Evolutionary conservation across 2,329 filamentous ascomycete species (phyloP).

Genomic region (Lasiodiplodia sp.): DNA sequence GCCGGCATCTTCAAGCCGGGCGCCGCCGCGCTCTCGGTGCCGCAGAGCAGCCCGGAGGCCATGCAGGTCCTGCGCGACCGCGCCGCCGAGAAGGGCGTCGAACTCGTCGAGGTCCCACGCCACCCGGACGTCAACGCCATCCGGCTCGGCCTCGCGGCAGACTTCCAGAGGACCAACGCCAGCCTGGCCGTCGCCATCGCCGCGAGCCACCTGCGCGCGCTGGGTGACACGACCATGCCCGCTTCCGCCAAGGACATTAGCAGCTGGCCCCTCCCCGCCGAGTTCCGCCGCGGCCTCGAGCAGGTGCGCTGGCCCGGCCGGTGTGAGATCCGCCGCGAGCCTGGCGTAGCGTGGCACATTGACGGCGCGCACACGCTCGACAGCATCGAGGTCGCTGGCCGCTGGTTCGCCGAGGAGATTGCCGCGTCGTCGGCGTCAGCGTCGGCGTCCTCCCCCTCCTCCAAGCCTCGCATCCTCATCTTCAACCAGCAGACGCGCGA

Average conservation of each 20-base stretch:
- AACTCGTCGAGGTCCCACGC: conserved; percentile 56
- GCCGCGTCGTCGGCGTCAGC: conserved; percentile 40
- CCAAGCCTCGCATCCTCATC: conserved; percentile 67
- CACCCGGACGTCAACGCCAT: conserved; percentile 58
- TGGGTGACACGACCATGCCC: conserved; percentile 53
- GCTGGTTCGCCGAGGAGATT: conserved; percentile 71
- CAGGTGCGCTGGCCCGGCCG: conserved; percentile 75
- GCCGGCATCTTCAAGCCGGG: conserved; percentile 81
- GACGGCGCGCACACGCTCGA: conserved; percentile 90
- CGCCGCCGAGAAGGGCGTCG: conserved; percentile 57
- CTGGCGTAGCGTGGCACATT: conserved; percentile 74
- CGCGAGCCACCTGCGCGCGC: conserved; percentile 61
- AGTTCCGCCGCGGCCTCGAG: conserved; percentile 71
- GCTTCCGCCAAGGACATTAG: conserved; percentile 41
- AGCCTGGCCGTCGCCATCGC: conserved; percentile 67
- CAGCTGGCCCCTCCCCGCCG: conserved; percentile 59
- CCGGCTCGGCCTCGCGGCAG: conserved; percentile 65
- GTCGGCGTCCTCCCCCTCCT: conserved; percentile 38
- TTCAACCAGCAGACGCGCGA: conserved; percentile 95
- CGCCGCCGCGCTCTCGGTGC: conserved; percentile 68
- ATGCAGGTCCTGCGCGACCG: conserved; percentile 63
- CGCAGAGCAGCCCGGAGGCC: conserved; percentile 61
- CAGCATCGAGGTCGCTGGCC: conserved; percentile 76
- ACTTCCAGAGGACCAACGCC: conserved; percentile 70
- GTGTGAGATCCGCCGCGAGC: conserved; percentile 70